Evolutionary conservation across 371 early-diverging fungal species (phyloP), one percentile per base, ranked within the genome.

Genomic region (Lichtheimia corymbifera): DNA sequence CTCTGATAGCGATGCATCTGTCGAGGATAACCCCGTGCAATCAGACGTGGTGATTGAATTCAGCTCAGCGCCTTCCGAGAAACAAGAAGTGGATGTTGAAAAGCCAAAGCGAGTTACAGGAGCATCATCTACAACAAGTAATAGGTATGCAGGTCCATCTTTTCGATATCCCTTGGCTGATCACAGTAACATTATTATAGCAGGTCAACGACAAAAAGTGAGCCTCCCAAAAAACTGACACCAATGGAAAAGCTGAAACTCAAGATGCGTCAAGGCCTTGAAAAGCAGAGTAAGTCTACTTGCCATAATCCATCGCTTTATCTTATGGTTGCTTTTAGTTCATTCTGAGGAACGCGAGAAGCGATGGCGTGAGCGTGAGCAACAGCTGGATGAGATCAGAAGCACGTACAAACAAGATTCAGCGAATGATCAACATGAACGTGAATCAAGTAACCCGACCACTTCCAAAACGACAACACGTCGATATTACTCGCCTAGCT

Each of bases 191-290:
- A 12, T 43, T n/a, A 22, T 53, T 15, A 61, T 43, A 6, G 67
- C 65, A 52, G 41, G 42, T 9, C 15, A 55, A 17, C 18, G 11
- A n/a, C 57, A 24, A 56, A 28, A 9, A 35, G 11, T 35, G 35
- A 56, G 15, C 42, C 40, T n/a, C 40, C 45, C 44, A 77, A 71
- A 53, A 77, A 77, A 45, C 51, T 81, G 45, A 77, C 76, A n/a
- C 81, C 81, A 1, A 77, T 81, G 81, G 81, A 81, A 40, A 78
- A 76, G 59, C 62, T 81, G 9, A 74, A 74, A 43, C 44, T 78
- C 30, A 81, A 73, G 49, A 78, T 81, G 81, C 67, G 79, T 50
- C 72, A 66, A 53, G 78, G 78, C n/a, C 55, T 81, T 35, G 74
- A 76, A 58, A 76, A 74, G 57, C 73, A 72, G 63, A 81, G 78